Evolutionary conservation across 768 basidiomycete species (phyloP).

Genomic region (Postia placenta): DNA sequence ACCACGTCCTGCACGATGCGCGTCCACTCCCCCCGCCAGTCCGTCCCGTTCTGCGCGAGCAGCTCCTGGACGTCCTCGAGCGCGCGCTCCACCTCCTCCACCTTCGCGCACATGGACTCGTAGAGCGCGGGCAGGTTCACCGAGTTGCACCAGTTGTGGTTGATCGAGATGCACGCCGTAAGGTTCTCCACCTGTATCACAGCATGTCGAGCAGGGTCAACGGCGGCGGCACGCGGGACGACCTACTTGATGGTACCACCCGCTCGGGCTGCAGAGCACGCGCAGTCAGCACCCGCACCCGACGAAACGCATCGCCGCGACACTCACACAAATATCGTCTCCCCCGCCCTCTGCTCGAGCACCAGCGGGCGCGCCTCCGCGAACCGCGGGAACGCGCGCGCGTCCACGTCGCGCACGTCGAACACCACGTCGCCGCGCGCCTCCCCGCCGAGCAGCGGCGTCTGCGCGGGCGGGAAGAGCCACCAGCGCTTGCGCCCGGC

Average conservation of each 20-base stretch:
- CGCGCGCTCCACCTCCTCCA: constrained; percentile 21
- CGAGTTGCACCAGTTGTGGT: constrained; percentile 28
- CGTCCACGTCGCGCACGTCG: constrained; percentile 18
- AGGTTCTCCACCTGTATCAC: constrained; percentile 22
- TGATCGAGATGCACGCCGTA: constrained; percentile 25
- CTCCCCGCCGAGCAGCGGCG: constrained; percentile 15
- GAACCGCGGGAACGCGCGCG: constrained; percentile 11
- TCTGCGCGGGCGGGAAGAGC: constrained; percentile 23
- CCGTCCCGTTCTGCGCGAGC: constrained; percentile 5
- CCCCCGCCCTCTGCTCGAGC: constrained; percentile 20
- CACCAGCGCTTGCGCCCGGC: constrained; percentile 24
- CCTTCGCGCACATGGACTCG: constrained; percentile 22
- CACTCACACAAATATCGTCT: constrained; percentile 24
- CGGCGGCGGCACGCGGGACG: background rate
- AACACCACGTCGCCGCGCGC: constrained; percentile 14
- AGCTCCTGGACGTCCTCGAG: constrained; percentile 23
- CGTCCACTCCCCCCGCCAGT: constrained; percentile 20
- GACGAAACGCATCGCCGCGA: background rate
- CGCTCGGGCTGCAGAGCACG: constrained; percentile 20
- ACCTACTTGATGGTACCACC: constrained; percentile 23
- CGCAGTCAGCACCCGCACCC: background rate
- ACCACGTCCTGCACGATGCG: constrained; percentile 24
- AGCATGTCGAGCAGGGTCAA: background rate
- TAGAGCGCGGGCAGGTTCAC: constrained; percentile 23
- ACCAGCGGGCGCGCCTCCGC: constrained; percentile 12